Evolutionary conservation across 208 protist species (phyloP).

Genomic region (Trypanosoma boissoni): DNA sequence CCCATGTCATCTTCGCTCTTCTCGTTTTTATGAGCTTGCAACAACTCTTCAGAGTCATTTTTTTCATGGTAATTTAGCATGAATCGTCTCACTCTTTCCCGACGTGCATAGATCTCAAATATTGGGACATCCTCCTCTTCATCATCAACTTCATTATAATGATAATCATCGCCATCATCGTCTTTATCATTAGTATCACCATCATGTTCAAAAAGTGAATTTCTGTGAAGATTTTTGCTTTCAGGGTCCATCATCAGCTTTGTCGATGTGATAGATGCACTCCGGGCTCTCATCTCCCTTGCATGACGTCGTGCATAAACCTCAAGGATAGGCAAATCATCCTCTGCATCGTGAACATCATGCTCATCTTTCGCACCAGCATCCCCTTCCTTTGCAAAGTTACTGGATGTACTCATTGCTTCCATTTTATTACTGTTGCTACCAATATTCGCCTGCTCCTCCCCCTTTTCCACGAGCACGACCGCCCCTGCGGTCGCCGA

Average conservation of each 20-base stretch:
- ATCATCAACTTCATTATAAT: constrained; percentile 4
- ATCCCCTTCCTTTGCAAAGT: not conserved
- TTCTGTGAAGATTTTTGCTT: not conserved
- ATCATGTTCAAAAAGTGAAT: too few species aligned
- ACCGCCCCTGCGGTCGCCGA: not conserved
- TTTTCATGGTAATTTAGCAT: too few species aligned
- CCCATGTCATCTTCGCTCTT: too few species aligned
- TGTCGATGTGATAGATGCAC: not conserved
- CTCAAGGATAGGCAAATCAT: too few species aligned
- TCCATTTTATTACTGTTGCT: too few species aligned
- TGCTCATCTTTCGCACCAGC: not conserved
- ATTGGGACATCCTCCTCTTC: not conserved
- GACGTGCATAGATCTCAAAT: not conserved
- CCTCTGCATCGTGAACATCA: not conserved
- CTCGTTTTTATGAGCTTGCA: too few species aligned
- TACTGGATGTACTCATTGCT: not conserved
- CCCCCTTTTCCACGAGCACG: not conserved
- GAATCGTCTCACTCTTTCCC: too few species aligned
- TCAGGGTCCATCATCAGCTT: not conserved
- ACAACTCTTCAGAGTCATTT: too few species aligned
- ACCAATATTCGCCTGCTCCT: not conserved
- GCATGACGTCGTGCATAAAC: too few species aligned
- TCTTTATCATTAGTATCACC: not conserved
- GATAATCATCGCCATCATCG: not conserved
- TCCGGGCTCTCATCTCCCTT: too few species aligned